Evolutionary conservation across 2,329 filamentous ascomycete genomes (phyloP).

Genomic region (Sclerotinia borealis): DNA sequence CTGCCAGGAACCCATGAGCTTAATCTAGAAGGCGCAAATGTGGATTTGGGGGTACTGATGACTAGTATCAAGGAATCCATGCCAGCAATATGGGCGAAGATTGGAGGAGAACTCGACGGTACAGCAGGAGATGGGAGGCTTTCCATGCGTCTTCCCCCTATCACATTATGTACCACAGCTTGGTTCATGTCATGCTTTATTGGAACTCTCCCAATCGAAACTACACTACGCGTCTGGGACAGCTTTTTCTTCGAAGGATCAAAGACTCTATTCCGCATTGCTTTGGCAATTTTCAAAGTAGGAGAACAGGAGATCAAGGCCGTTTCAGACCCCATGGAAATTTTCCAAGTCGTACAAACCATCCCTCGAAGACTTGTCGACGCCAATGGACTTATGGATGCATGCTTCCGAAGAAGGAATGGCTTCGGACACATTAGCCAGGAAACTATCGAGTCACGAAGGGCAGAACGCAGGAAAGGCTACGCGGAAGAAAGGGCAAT

Average conservation of each 20-base stretch:
- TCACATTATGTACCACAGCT: constrained; percentile 85
- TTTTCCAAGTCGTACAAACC: constrained; percentile 88
- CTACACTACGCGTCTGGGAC: constrained; percentile 89
- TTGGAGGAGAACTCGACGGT: constrained; percentile 67
- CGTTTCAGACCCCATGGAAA: constrained; percentile 84
- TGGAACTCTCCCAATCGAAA: constrained; percentile 85
- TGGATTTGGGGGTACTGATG: constrained; percentile 93
- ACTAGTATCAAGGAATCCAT: constrained; percentile 74
- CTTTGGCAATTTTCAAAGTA: constrained; percentile 83
- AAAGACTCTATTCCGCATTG: constrained; percentile 88
- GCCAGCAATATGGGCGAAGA: constrained; percentile 79
- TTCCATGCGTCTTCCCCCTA: constrained; percentile 65
- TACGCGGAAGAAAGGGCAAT: constrained; percentile 32
- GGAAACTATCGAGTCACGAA: constrained; percentile 69
- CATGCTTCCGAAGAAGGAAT: constrained; percentile 74
- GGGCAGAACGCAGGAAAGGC: constrained; percentile 57
- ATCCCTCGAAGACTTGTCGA: constrained; percentile 77
- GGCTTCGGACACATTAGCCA: constrained; percentile 79
- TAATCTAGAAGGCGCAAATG: constrained; percentile 84
- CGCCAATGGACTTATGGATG: constrained; percentile 73
- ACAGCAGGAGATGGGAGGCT: constrained; percentile 27
- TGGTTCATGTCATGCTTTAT: constrained; percentile 99
- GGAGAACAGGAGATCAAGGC: constrained; percentile 75
- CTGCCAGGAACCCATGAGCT: constrained; percentile 89
- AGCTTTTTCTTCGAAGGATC: constrained; percentile 93